Conservation (phyloP, 2,329 filamentous ascomycete genomes). For the Cladosporium sp. region DNA sequence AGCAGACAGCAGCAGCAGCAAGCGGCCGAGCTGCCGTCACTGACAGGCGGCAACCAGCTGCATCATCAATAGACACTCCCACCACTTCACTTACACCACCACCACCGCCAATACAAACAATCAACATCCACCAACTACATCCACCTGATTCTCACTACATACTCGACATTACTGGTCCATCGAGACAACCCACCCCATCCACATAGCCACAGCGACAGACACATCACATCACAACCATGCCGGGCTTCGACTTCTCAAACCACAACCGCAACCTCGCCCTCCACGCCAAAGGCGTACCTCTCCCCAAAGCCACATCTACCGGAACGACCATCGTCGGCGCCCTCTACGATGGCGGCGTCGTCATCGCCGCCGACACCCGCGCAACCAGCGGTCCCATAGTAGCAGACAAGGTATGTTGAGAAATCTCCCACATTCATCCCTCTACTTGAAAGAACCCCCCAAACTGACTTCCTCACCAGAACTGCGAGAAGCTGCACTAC, state of each 20-base stretch:
- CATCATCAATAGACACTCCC: no score
- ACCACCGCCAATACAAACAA: no score
- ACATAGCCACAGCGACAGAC: no score
- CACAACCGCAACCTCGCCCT: slow-evolving; percentile 98
- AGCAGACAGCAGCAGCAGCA: no score
- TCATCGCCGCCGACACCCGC: slow-evolving; percentile 97
- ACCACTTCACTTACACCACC: no score
- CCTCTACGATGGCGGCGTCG: slow-evolving; percentile 92
- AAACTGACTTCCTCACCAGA: slow-evolving; percentile 44
- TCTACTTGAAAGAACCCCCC: neutral
- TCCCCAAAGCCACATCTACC: slow-evolving; percentile 97
- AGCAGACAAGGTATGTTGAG: slow-evolving; percentile 78
- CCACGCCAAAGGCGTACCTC: slow-evolving; percentile 86
- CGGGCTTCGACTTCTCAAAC: slow-evolving; percentile 99
- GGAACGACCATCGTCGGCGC: slow-evolving; percentile 99
- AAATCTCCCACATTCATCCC: neutral
- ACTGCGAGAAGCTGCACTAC: slow-evolving; percentile 99
- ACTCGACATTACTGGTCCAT: no score
- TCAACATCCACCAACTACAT: no score
- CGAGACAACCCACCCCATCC: no score
- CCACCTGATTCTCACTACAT: no score
- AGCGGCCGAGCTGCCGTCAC: no score
- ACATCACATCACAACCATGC: slow-evolving; percentile 59
- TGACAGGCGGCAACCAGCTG: no score
- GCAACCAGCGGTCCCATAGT: slow-evolving; percentile 97